Evolutionary conservation across 2,329 filamentous ascomycete species (phyloP), one percentile per base, ranked within the genome.

Genomic region (Biscogniauxia mediterranea): DNA sequence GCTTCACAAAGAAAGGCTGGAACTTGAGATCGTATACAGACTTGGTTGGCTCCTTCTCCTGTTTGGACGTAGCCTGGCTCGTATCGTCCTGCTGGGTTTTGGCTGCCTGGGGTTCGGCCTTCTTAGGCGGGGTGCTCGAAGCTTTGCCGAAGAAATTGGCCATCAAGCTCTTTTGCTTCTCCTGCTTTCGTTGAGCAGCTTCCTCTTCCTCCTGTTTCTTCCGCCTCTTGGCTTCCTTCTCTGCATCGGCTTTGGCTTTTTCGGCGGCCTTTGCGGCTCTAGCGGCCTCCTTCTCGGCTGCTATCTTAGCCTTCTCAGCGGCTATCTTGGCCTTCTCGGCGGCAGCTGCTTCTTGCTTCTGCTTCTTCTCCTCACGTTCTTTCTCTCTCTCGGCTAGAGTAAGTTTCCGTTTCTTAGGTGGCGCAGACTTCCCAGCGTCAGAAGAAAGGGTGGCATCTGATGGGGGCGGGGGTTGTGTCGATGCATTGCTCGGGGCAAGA

Each of bases 1-100:
- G 82, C 61, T 92, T 89, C 53, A 95, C 71, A 64, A 90, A 93
- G 74, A 97, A 98, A 0, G 91, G 88, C 32, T 92, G 84, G 70
- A 98, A 98, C 42, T 83, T 79, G 66, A 86, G 87, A 19, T 90
- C 79, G 67, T 92, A 93, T 52, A 85, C 82, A 0, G 84, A 81
- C 23, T 76, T 68, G 3, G 70, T 56, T 5, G 70, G 67, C 57
- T 71, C 64, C 7, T 66, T 28, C 23, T 72, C 68, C 49, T 68
- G 66, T 19, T 66, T 74, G 6, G 58, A 38, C 21, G 56, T 62
- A 2, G 68, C 66, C 56, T 70, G 54, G 49, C 61, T 71, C 9
- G 63, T 61, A 13, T 65, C 62, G 15, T 71, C 64, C 23, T 61
- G 52, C 19, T 66, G 62, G 52, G 62, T 38, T 55, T 61, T 64